Conservation (phyloP, 805 yeast genomes). For the Geotrichum ghanense region DNA sequence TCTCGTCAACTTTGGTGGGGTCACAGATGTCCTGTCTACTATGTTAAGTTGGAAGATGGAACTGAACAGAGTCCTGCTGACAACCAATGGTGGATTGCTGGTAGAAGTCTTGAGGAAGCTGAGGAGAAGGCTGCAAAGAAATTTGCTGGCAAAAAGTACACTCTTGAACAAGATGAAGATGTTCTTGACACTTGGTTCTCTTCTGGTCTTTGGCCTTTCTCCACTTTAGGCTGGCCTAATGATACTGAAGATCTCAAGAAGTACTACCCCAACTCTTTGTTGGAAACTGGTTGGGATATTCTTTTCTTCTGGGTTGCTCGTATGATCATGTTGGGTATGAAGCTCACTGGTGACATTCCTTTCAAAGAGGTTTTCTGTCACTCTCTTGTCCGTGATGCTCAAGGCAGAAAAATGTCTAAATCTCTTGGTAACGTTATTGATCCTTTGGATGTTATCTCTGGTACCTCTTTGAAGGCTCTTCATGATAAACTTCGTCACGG, state of each 20-base stretch:
- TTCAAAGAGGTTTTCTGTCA: conserved; percentile 97
- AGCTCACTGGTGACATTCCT: conserved; percentile 83
- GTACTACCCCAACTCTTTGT: conserved; percentile 84
- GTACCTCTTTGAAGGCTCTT: conserved; percentile 69
- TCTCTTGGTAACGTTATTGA: conserved; percentile 94
- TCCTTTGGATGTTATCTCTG: conserved; percentile 87
- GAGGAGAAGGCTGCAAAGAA: conserved; percentile 61
- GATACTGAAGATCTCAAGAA: conserved; percentile 58
- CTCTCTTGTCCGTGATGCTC: conserved; percentile 96
- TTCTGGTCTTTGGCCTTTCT: conserved; percentile 95
- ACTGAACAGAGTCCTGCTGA: conserved; percentile 43
- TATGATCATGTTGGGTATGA: conserved; percentile 86
- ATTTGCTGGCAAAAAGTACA: conserved; percentile 59
- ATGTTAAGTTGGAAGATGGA: conserved; percentile 64
- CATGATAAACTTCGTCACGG: conserved; percentile 70
- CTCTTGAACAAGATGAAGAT: conserved; percentile 91
- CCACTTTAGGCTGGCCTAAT: conserved; percentile 93
- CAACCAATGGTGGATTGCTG: conserved; percentile 83
- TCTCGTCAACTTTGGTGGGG: conserved; percentile 96
- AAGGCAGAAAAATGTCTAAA: conserved; percentile 98
- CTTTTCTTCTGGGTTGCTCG: conserved; percentile 98
- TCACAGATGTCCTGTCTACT: conserved; percentile 95
- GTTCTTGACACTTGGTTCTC: conserved; percentile 99
- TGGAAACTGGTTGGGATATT: conserved; percentile 99
- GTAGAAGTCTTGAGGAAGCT: conserved; percentile 76